Conservation (phyloP, 768 basidiomycete species). For the Lactarius akahatsu region DNA sequence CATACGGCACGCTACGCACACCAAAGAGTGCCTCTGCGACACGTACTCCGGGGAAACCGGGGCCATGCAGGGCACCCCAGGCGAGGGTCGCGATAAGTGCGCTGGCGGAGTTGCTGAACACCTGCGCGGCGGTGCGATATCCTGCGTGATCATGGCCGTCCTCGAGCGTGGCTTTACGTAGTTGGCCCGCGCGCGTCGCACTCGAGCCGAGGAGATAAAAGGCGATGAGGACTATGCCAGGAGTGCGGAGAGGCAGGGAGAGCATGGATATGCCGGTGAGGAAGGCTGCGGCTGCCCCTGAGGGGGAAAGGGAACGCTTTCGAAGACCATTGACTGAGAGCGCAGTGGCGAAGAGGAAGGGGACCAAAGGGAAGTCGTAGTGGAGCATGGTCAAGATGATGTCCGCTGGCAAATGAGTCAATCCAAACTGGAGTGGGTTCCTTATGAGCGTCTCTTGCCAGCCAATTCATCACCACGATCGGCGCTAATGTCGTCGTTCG, state of each 20-base stretch:
- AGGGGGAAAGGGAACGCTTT: constrained; percentile 71
- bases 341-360: constrained; percentile 49
- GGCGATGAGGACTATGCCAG: constrained; percentile 64
- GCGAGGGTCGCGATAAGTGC: constrained; percentile 56
- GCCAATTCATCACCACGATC: not conserved
- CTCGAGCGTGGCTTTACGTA: constrained; percentile 71
- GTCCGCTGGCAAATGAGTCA: not conserved
- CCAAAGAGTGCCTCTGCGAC: constrained; percentile 25
- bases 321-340: constrained; percentile 69
- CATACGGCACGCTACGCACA: constrained; percentile 37
- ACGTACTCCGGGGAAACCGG: constrained; percentile 37
- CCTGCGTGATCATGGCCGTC: constrained; percentile 76
- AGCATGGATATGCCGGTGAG: constrained; percentile 73
- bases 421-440: not conserved
- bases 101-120: constrained; percentile 74
- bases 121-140: constrained; percentile 76
- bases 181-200: constrained; percentile 86
- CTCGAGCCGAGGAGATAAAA: constrained; percentile 81
- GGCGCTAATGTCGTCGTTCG: not conserved
- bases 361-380: constrained; percentile 40
- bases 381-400: constrained; percentile 24
- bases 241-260: constrained; percentile 60
- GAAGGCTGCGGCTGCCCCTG: constrained; percentile 77
- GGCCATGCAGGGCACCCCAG: constrained; percentile 64
- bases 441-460: not conserved